A percentile compares a stretch with the other conserved stretches of the same genome.
Evolutionary conservation across 108 stramenopile species (phyloP).

Genomic region (Nannochloropsis gaditana): DNA sequence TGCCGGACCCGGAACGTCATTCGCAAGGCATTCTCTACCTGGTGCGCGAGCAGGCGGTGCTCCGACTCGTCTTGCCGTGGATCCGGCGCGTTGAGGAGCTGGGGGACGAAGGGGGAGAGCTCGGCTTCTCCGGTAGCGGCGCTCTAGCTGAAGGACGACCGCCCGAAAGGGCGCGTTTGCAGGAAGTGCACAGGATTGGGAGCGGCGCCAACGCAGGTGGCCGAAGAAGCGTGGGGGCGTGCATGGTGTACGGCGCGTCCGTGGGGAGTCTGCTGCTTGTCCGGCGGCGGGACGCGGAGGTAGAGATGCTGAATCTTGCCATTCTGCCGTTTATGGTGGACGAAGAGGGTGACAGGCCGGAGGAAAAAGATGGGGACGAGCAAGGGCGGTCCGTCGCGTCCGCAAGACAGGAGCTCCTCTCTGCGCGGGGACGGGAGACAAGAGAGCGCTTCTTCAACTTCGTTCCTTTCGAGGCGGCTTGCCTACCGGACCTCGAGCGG

Average conservation of each 20-base stretch:
- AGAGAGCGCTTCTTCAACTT: neutral
- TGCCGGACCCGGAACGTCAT: neutral
- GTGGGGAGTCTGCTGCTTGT: neutral
- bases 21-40: neutral
- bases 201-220: neutral
- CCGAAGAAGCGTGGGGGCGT: neutral
- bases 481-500: neutral
- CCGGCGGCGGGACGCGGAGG: neutral
- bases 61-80: slow-evolving; percentile 5
- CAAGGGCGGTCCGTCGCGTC: neutral
- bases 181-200: slow-evolving; percentile 16
- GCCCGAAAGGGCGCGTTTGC: slow-evolving; percentile 5
- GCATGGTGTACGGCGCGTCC: neutral
- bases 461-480: slow-evolving; percentile 12
- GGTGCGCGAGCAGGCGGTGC: neutral
- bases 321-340: neutral
- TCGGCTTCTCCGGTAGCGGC: neutral
- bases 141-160: neutral
- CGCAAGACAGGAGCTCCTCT: neutral
- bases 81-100: neutral
- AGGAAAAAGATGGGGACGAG: neutral
- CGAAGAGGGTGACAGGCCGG: neutral
- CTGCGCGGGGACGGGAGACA: neutral
- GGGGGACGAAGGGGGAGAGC: neutral
- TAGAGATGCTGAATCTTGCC: neutral